phyloP scores from a whole-genome alignment of 192 early-diverging fungal genomes.

The Phlyctochytrium arcticum region DNA sequence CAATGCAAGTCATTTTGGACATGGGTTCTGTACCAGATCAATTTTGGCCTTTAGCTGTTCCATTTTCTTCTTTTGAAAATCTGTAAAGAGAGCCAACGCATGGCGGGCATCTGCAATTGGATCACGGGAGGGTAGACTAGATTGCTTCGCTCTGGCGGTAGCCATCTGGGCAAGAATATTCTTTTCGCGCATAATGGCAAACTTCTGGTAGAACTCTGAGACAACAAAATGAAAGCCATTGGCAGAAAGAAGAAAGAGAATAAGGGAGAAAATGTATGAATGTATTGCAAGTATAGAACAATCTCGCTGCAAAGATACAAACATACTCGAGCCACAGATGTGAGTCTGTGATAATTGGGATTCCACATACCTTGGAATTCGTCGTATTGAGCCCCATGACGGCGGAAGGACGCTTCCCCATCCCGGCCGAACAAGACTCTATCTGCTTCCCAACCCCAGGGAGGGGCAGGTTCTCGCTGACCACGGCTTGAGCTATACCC shows the following conservation, averaged over 20 bases:
- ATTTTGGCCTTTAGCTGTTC: constrained; percentile 37
- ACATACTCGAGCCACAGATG: too few species aligned
- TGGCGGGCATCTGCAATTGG: constrained; percentile 14
- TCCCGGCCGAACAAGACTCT: constrained; percentile 11
- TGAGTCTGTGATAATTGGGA: too few species aligned
- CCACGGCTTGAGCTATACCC: neutral
- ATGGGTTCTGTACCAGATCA: constrained; percentile 12
- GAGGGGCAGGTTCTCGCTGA: neutral
- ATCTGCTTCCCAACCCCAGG: constrained; percentile 12
- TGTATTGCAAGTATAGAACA: too few species aligned
- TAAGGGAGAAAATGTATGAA: neutral
- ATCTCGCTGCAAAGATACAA: too few species aligned
- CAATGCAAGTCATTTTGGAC: neutral
- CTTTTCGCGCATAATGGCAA: neutral
- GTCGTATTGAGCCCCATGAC: constrained; percentile 2
- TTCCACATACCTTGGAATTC: constrained; percentile 16
- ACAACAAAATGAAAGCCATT: neutral
- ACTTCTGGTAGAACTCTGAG: constrained; percentile 18
- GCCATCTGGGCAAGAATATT: constrained; percentile 2
- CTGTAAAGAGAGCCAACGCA: constrained; percentile 47
- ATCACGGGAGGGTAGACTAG: neutral
- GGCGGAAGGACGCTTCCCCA: constrained; percentile 14
- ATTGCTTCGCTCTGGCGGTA: too few species aligned
- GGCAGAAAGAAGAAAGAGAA: neutral
- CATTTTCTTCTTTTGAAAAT: constrained; percentile 46